These are phyloP conservation scores for Psidium guajava DNA, from an alignment of 345 rosid species.

Conservation along the genomic window DNA sequence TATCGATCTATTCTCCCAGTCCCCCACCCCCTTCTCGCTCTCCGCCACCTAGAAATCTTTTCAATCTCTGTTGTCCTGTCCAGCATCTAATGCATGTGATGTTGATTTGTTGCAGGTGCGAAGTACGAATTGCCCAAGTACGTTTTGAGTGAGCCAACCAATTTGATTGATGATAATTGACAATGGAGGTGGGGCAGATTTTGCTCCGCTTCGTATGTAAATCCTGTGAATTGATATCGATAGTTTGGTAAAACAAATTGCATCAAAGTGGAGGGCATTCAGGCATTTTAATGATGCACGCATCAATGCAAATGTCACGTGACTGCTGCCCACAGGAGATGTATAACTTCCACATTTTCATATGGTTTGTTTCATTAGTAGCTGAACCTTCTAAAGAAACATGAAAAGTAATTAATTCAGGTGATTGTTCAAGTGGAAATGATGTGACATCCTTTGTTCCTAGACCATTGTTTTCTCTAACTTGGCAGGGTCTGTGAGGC, in stretches of 20 bases:
- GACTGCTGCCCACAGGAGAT: neutral
- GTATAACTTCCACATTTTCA: neutral
- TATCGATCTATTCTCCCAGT: neutral
- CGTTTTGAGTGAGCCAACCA: constrained; percentile 71
- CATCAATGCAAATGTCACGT: neutral
- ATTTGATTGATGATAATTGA: constrained; percentile 42
- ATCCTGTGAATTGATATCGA: constrained; percentile 15
- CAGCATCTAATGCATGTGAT: neutral
- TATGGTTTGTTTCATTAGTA: neutral
- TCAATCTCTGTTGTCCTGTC: neutral
- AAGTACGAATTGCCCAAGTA: constrained; percentile 76
- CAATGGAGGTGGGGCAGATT: neutral
- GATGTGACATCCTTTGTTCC: neutral
- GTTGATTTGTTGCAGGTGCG: constrained; percentile 42
- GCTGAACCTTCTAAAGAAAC: neutral
- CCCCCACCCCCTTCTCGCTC: neutral
- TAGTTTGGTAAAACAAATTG: neutral
- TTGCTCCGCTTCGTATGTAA: constrained; percentile 15
- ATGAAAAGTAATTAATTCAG: neutral
- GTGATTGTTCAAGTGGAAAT: neutral
- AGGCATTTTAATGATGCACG: neutral
- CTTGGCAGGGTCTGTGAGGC: neutral
- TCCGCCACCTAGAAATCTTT: neutral
- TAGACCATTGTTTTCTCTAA: neutral
- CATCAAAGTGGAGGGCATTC: neutral